phyloP scores from a whole-genome alignment of 192 early-diverging fungal genomes.

The Coemansia sp. region DNA sequence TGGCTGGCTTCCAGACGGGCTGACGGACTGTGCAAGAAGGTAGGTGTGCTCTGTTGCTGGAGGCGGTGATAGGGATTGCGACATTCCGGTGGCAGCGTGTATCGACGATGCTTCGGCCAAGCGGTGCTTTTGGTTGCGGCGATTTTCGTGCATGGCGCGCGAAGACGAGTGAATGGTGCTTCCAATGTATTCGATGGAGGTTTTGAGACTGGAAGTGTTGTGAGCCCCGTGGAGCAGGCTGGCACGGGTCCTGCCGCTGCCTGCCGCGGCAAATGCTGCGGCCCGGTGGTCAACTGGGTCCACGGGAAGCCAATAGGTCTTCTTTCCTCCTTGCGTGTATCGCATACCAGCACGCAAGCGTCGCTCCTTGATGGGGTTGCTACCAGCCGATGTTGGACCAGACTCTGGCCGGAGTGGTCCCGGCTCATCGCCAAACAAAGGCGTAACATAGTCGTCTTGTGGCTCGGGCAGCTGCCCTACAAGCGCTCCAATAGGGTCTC shows the following conservation, averaged over 20 bases:
- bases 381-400: not conserved
- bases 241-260: slow-evolving; percentile 28
- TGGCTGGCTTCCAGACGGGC: not conserved
- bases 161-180: slow-evolving; percentile 42
- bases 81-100: not conserved
- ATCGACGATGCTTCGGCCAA: not conserved
- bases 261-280: slow-evolving; percentile 33
- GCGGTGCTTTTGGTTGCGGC: slow-evolving; percentile 19
- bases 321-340: slow-evolving; percentile 51
- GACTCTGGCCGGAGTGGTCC: not conserved
- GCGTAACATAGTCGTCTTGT: not conserved
- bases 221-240: slow-evolving; percentile 18
- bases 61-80: not conserved
- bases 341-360: slow-evolving; percentile 53
- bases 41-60: slow-evolving; percentile 32
- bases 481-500: not conserved
- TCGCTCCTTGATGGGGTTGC: slow-evolving; percentile 42
- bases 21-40: not conserved
- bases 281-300: slow-evolving; percentile 46
- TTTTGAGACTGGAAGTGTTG: slow-evolving; percentile 5
- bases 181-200: slow-evolving; percentile 25
- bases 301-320: slow-evolving; percentile 54
- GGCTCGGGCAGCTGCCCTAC: not conserved
- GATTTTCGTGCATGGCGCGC: slow-evolving; percentile 27
- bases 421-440: not conserved